Percentiles rank a stretch among this genome's conserved stretches.
phyloP scores from a whole-genome alignment of 169 alveolate genomes.

The Plasmodium sp. region DNA sequence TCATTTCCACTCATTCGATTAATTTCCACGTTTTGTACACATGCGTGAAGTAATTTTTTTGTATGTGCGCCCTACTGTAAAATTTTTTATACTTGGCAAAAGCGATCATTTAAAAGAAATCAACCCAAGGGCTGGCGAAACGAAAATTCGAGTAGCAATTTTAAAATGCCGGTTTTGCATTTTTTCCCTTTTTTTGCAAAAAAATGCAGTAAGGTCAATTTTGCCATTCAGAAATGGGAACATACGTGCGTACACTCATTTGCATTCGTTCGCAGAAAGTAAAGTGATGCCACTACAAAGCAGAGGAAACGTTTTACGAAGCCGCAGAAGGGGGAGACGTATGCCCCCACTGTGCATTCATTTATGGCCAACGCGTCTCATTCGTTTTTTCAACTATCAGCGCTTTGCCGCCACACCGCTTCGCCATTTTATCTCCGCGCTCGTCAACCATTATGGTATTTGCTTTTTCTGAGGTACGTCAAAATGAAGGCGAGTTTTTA shows the following conservation, averaged over 20 bases:
- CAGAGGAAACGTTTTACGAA: not conserved
- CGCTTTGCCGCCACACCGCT: not conserved
- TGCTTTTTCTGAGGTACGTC: not conserved
- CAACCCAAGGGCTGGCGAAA: not conserved
- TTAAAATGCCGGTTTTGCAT: not conserved
- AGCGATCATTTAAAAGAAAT: not conserved
- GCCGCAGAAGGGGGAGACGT: not conserved
- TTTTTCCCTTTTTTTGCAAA: not conserved
- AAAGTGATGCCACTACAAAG: not conserved
- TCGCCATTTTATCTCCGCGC: not conserved
- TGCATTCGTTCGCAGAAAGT: not conserved
- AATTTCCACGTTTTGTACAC: not conserved
- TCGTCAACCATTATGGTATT: not conserved
- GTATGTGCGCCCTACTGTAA: not conserved
- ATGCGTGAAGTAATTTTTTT: slow-evolving; percentile 1
- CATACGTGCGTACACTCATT: not conserved
- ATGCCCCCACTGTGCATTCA: not conserved
- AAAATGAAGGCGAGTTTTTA: not conserved
- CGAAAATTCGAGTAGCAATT: not conserved
- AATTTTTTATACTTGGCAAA: not conserved
- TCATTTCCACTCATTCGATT: slow-evolving; percentile 7
- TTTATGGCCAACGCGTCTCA: not conserved
- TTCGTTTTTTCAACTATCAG: not conserved
- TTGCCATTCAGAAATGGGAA: not conserved
- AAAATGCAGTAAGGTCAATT: not conserved